Base-by-base conservation (phyloP, 1,284 basidiomycete genomes). In the Apiotrichum brassicae region DNA sequence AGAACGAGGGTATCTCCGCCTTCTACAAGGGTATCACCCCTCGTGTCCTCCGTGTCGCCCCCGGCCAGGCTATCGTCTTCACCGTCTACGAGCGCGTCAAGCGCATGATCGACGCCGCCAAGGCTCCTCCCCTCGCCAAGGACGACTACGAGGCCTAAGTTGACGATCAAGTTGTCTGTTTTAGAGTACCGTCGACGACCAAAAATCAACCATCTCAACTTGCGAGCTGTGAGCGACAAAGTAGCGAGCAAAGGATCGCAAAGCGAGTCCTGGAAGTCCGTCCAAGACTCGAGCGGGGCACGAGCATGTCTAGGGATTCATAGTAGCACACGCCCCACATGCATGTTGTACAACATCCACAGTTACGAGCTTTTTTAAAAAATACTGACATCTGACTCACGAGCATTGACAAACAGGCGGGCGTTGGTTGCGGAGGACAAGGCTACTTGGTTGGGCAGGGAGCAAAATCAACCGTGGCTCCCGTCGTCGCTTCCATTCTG, bases 1-100 rank as follows among this genome's bases (percentile, higher is more conserved):
- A 79, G 54, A 81, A 84, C 65, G 95, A 99, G 75, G 94, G 93
- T 30, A 76, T 85, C 18, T 76, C 76, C 46, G 92, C 92, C 48
- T 97, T 97, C 75, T 97, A 94, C 77, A 93, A 92, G 76, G 90
- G 94, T 44, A 97, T 99, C 72, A 97, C 93, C 3, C 94, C 95
- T 37, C 82, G 95, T 48, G 92, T 99, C 35, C 78, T 97, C 58
- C 84, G 95, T 60, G 94, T 99, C 41, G 95, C 95, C 1, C 94
- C 95, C 11, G 92, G 92, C 46, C 76, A 78, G 64, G 76, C 76
- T 1, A 77, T 78, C 26, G 77, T 79, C 13, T 79, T 79, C 58
- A 76, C 76, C 34, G 74, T 75, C 25, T 94, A 94, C 65, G 91
- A 95, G 76, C 79, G 84, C 48, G 84, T 92, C 53, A 83, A 85